phyloP scores from a whole-genome alignment of 108 stramenopile genomes.

The Aureococcus anophagefferens region DNA sequence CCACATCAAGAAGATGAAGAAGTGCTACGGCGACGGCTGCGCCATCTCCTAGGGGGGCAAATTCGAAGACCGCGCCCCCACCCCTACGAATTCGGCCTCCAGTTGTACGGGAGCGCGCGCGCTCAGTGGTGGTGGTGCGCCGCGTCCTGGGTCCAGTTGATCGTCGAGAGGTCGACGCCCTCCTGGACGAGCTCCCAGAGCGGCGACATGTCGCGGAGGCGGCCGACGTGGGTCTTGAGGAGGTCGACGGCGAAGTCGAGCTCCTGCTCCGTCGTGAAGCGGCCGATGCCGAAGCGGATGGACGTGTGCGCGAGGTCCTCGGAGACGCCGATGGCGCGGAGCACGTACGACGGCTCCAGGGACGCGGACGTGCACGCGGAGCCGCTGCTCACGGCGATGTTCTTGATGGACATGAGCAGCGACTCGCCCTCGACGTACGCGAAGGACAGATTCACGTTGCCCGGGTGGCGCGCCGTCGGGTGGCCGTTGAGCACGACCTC shows the following conservation, averaged over 20 bases:
- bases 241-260: constrained; percentile 89
- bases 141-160: constrained; percentile 97
- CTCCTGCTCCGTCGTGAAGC: constrained; percentile 92
- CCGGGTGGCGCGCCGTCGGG: constrained; percentile 68
- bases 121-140: constrained; percentile 25
- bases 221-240: constrained; percentile 73
- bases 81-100: too few species aligned
- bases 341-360: constrained; percentile 94
- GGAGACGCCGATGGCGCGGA: constrained; percentile 92
- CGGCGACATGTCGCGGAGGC: constrained; percentile 94
- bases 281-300: constrained; percentile 90
- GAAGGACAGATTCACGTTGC: constrained; percentile 94
- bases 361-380: constrained; percentile 96
- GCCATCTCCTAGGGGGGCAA: too few species aligned
- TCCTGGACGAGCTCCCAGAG: constrained; percentile 99
- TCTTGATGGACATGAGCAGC: constrained; percentile 93
- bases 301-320: constrained; percentile 96
- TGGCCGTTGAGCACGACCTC: constrained; percentile 88
- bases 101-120: too few species aligned
- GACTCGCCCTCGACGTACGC: constrained; percentile 98
- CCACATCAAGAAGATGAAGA: too few species aligned
- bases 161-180: constrained; percentile 91
- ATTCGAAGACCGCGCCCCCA: too few species aligned
- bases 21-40: too few species aligned
- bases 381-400: constrained; percentile 92